Base-by-base conservation (phyloP, 345 rosid species). In the Acer negundo region DNA sequence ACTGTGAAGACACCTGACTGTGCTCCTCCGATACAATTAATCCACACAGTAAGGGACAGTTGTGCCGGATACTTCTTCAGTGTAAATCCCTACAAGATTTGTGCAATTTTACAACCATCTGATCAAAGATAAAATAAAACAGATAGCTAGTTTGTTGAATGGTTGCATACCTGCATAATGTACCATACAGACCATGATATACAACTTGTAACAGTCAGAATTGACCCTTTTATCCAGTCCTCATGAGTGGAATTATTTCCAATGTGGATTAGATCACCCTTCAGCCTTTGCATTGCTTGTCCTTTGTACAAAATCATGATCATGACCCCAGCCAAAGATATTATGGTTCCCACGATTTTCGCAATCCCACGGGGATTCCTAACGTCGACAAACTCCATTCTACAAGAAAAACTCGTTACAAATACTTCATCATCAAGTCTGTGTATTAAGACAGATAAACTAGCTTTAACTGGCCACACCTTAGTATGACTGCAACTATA, bases 41-140 rank as follows among this genome's bases (percentile, higher is more conserved):
- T 75, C 86, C 77, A 73, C 6, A 80, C 67, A 11, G 84, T 68
- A 3, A 80, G 72, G 3, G 84, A 84, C 49, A 84, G 62, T 72
- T 79, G 69, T 13, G 82, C 84, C 1, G 86, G 84, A 76, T 84
- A 81, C 70, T 42, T 78, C 28, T 71, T 78, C 79, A 84, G 16
- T 2, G 84, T 76, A 51, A 31, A 78, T 17, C 77, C 80, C 84
- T 84, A 22, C 71, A 64, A 26, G 67, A 56, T 69, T 67, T 4
- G 13, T 38, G 47, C 10, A 49, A 23, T 53, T 71, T 55, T 11
- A 31, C 23, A 10, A 11, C 31, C 26, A 62, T 62, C 31, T n/a
- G n/a, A n/a, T 62, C 7, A 11, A 15, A 53, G 58, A 53, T 53
- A 44, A 44, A 16, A 20, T 17, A 7, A n/a, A 55, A 71, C 16